Evolutionary conservation across 2,329 filamentous ascomycete genomes (phyloP).

Genomic region (Sporothrix brasiliensis): DNA sequence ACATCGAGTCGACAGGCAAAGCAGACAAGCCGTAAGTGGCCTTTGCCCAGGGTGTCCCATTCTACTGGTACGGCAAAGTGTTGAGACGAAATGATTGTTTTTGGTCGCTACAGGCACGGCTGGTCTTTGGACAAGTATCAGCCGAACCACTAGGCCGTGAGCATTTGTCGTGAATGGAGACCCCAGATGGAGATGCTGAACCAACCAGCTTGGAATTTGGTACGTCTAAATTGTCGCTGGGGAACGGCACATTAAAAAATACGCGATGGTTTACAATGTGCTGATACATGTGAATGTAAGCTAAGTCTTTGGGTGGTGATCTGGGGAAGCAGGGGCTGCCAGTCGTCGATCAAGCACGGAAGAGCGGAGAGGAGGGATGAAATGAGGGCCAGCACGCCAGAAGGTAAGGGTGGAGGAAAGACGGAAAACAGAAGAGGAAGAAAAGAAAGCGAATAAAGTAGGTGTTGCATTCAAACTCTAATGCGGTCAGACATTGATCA

Average conservation of each 20-base stretch:
- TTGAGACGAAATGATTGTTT: constrained; percentile 1
- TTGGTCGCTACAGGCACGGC: background rate
- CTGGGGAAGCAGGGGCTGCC: constrained; percentile 19
- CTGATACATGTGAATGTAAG: background rate
- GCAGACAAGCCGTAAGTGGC: background rate
- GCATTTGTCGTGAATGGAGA: background rate
- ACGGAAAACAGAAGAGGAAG: background rate
- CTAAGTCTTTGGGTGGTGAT: background rate
- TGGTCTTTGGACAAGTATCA: constrained; percentile 4
- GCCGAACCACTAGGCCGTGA: background rate
- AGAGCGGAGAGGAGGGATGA: background rate
- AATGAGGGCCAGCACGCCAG: background rate
- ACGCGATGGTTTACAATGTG: background rate
- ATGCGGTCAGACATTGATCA: constrained; percentile 16
- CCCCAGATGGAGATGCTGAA: background rate
- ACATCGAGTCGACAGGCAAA: background rate
- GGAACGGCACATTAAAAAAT: constrained; percentile 1
- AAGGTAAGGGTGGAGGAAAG: background rate
- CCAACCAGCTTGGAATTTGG: background rate
- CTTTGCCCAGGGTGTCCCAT: too few relatives aligned
- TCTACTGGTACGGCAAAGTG: constrained; percentile 21
- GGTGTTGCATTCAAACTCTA: background rate
- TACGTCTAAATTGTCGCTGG: background rate
- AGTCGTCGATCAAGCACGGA: constrained; percentile 12
- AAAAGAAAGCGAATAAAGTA: background rate